A percentile compares a stretch with the other conserved stretches of the same genome.
These are phyloP conservation scores for Paralagenidium karlingii DNA, from an alignment of 352 stramenopile genomes.

Conservation along the genomic window DNA sequence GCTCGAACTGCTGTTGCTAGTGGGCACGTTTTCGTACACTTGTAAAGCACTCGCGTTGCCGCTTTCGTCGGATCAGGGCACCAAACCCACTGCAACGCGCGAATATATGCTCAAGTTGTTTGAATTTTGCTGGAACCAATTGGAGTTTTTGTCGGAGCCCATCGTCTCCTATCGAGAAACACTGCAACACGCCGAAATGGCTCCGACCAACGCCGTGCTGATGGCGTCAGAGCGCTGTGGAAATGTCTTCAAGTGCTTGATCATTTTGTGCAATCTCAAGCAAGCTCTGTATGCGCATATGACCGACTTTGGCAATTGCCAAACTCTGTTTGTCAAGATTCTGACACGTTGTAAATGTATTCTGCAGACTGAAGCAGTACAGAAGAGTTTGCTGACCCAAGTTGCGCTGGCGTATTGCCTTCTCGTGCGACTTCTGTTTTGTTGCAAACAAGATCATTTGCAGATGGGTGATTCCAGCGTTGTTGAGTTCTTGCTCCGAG, in stretches of 20 bases:
- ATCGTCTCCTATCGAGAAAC: conserved; percentile 28
- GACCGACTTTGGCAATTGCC: not conserved
- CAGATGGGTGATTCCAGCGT: not conserved
- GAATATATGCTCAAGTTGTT: conserved; percentile 27
- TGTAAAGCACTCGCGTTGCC: too few relatives aligned
- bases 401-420: conserved; percentile 56
- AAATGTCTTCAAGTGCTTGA: conserved; percentile 52
- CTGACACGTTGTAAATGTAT: conserved; percentile 44
- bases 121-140: conserved; percentile 33
- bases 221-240: conserved; percentile 62
- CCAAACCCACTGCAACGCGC: conserved; percentile 3
- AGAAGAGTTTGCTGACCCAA: conserved; percentile 72
- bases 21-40: conserved; percentile 50
- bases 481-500: conserved; percentile 9
- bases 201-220: conserved; percentile 53
- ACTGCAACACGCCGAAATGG: conserved; percentile 2
- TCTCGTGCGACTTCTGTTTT: conserved; percentile 40
- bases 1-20: conserved; percentile 39
- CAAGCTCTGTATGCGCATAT: conserved; percentile 28
- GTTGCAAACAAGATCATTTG: conserved; percentile 3
- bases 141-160: conserved; percentile 32
- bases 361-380: conserved; percentile 50
- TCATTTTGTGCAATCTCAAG: conserved; percentile 51
- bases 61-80: conserved; percentile 16
- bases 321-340: conserved; percentile 33